phyloP scores from a whole-genome alignment of 805 yeast species.

The Kluyveromyces lactis region DNA sequence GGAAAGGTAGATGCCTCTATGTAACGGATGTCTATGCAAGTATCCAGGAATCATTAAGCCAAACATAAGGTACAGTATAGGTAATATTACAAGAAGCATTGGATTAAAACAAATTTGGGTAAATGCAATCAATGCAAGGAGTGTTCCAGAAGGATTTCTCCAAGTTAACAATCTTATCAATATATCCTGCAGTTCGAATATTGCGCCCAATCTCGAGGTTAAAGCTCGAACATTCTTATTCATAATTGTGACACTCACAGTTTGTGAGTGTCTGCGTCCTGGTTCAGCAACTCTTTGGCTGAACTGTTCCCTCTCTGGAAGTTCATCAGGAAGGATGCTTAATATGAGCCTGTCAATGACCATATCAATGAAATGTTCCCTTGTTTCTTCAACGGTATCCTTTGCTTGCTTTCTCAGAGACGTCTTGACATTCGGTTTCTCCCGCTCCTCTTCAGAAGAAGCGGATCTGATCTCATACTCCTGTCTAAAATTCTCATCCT shows the following conservation, averaged over 20 bases:
- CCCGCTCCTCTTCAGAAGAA: conserved; percentile 8
- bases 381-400: conserved; percentile 5
- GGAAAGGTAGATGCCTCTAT: conserved; percentile 34
- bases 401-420: neutral
- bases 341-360: conserved; percentile 45
- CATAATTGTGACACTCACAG: conserved; percentile 48
- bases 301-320: conserved; percentile 40
- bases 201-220: conserved; percentile 44
- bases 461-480: conserved; percentile 9
- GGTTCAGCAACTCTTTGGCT: conserved; percentile 38
- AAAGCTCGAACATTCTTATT: conserved; percentile 50
- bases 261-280: conserved; percentile 37
- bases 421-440: conserved; percentile 8
- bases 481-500: conserved; percentile 18
- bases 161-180: conserved; percentile 57
- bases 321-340: conserved; percentile 40
- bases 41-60: conserved; percentile 67
- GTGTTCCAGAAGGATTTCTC: conserved; percentile 65
- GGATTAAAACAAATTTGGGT: conserved; percentile 70
- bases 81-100: conserved; percentile 53
- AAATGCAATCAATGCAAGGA: conserved; percentile 48
- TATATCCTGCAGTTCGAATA: conserved; percentile 57
- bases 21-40: conserved; percentile 55
- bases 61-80: conserved; percentile 45
- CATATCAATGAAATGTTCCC: conserved; percentile 50